Conservation (phyloP, 768 basidiomycete genomes). For the Tylopilus rubrobrunneus region DNA sequence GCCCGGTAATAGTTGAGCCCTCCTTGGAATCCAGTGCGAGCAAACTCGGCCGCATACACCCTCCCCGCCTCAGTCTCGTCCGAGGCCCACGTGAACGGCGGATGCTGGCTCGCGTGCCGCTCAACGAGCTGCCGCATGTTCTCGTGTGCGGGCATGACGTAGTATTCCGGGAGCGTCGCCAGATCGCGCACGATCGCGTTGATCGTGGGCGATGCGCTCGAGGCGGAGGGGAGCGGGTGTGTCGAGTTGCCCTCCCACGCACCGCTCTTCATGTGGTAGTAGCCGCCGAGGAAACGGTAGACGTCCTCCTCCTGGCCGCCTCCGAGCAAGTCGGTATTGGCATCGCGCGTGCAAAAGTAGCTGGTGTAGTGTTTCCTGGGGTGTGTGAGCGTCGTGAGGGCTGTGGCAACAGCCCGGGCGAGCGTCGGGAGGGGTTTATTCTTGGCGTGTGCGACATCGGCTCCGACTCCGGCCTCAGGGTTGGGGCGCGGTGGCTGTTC, state of each 20-base stretch:
- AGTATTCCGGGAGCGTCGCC: conserved; percentile 51
- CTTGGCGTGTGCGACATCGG: background rate
- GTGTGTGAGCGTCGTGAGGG: conserved; percentile 40
- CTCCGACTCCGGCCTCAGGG: background rate
- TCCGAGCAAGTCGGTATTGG: conserved; percentile 42
- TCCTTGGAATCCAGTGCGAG: conserved; percentile 59
- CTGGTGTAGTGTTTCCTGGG: conserved; percentile 56
- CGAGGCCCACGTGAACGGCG: conserved; percentile 39
- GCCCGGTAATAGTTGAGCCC: conserved; percentile 56
- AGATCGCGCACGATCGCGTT: conserved; percentile 30
- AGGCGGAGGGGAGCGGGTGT: conserved; percentile 34
- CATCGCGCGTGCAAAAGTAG: conserved; percentile 46
- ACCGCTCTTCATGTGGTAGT: conserved; percentile 53
- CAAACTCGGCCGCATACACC: conserved; percentile 48
- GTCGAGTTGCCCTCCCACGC: conserved; percentile 45
- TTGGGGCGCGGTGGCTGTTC: conserved; percentile 27
- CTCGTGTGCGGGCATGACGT: conserved; percentile 53
- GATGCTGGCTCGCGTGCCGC: conserved; percentile 31
- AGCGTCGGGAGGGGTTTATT: conserved; percentile 10
- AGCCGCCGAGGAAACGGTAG: conserved; percentile 21
- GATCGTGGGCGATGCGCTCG: conserved; percentile 20
- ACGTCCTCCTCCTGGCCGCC: conserved; percentile 19
- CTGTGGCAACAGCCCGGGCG: conserved; percentile 3
- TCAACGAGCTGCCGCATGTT: conserved; percentile 50
- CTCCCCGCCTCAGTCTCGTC: conserved; percentile 39